Percentiles rank a stretch among this genome's conserved stretches.
phyloP scores from a whole-genome alignment of 2,329 filamentous ascomycete species.

The Cladosporium sp. region DNA sequence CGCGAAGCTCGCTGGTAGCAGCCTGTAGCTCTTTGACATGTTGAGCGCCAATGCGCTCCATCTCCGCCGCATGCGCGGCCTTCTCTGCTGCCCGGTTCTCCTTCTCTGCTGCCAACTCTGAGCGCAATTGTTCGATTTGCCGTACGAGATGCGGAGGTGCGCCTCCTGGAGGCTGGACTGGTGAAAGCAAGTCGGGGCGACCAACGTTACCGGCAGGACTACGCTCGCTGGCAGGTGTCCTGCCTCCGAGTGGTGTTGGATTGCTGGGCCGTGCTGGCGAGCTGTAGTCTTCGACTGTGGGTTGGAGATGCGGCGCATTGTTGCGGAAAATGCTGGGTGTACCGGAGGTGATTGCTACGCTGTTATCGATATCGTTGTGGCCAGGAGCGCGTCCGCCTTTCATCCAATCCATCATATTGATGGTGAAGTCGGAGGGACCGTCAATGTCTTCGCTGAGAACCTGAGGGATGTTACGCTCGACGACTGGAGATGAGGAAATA shows the following conservation, averaged over 20 bases:
- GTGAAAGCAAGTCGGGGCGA: not conserved
- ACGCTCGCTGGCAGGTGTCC: constrained; percentile 3
- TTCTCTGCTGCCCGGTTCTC: constrained; percentile 1
- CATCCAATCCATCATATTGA: constrained; percentile 34
- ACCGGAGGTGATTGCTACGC: constrained; percentile 1
- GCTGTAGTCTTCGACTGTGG: constrained; percentile 10
- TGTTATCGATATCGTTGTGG: constrained; percentile 20
- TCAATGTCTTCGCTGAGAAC: constrained; percentile 35
- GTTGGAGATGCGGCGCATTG: not conserved
- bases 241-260: not conserved
- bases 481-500: not conserved
- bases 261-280: constrained; percentile 7
- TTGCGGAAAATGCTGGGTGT: constrained; percentile 2
- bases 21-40: constrained; percentile 3
- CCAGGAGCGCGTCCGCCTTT: constrained; percentile 15
- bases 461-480: constrained; percentile 7
- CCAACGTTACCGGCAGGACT: not conserved
- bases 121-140: constrained; percentile 20
- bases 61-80: constrained; percentile 13
- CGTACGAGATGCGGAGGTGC: constrained; percentile 1
- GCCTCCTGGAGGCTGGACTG: not conserved
- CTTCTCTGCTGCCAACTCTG: constrained; percentile 14
- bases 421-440: constrained; percentile 35
- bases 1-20: constrained; percentile 14
- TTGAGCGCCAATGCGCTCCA: constrained; percentile 1